Evolutionary conservation across 1,284 basidiomycete genomes (phyloP).

Genomic region (Hortiboletus rubellus): DNA sequence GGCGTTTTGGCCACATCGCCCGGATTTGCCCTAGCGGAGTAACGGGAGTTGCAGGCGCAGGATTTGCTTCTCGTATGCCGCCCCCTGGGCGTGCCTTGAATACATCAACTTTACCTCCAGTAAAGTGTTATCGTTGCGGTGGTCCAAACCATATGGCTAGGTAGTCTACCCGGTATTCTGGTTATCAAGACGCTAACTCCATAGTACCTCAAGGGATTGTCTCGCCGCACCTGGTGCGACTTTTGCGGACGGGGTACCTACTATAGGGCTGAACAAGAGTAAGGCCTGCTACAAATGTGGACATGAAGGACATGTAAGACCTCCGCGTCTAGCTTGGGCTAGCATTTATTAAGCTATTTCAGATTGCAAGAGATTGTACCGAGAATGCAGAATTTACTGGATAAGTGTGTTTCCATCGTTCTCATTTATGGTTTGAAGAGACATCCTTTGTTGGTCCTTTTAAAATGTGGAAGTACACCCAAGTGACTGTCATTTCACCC

Average conservation of each 20-base stretch:
- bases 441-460: slow-evolving; percentile 9
- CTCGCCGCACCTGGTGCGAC: slow-evolving; percentile 67
- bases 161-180: slow-evolving; percentile 37
- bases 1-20: slow-evolving; percentile 79
- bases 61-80: slow-evolving; percentile 64
- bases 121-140: slow-evolving; percentile 82
- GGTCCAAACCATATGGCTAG: slow-evolving; percentile 81
- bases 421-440: slow-evolving; percentile 7
- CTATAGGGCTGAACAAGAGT: slow-evolving; percentile 52
- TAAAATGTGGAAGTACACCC: slow-evolving; percentile 16
- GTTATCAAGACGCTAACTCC: slow-evolving; percentile 4
- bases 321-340: not conserved
- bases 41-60: slow-evolving; percentile 39
- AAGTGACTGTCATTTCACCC: slow-evolving; percentile 13
- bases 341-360: slow-evolving; percentile 17
- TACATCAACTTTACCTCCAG: slow-evolving; percentile 72
- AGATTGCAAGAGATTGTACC: slow-evolving; percentile 81
- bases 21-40: slow-evolving; percentile 63
- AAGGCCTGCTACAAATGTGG: slow-evolving; percentile 88
- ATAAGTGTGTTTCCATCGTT: slow-evolving; percentile 18
- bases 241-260: slow-evolving; percentile 46
- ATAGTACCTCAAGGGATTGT: slow-evolving; percentile 59
- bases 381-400: slow-evolving; percentile 55
- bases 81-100: slow-evolving; percentile 73
- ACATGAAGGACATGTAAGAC: slow-evolving; percentile 76